Percentiles rank a stretch among this genome's conserved stretches.
These are phyloP conservation scores for Cadophora malorum DNA, from an alignment of 2,329 filamentous ascomycete genomes.

Conservation along the genomic window DNA sequence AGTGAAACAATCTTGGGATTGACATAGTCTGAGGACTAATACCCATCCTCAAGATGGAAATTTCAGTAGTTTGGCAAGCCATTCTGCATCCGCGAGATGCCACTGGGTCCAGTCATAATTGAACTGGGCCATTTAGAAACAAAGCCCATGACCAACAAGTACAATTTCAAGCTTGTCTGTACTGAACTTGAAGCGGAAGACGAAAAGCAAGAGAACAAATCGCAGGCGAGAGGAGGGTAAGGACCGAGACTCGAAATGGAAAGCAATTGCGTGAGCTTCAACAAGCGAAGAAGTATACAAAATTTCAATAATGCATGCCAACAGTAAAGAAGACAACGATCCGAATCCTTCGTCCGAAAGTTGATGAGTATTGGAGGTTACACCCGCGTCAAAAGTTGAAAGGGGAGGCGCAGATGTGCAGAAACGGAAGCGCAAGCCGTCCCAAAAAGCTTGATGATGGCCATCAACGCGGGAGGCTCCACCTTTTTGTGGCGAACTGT, in stretches of 20 bases:
- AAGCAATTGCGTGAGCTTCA: constrained; percentile 2
- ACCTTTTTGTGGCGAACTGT: background rate
- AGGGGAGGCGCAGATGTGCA: constrained; percentile 11
- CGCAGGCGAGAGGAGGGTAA: background rate
- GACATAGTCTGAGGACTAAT: background rate
- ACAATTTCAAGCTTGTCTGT: background rate
- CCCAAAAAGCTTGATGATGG: constrained; percentile 16
- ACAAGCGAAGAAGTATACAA: background rate
- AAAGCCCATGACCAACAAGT: background rate
- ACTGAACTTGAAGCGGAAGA: background rate
- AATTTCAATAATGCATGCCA: constrained; percentile 1
- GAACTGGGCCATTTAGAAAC: background rate
- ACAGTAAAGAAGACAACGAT: constrained; percentile 6
- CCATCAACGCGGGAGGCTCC: constrained; percentile 9
- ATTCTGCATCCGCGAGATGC: background rate
- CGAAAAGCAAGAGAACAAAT: background rate
- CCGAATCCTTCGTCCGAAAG: constrained; percentile 6
- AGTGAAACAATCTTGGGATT: background rate
- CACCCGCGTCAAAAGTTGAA: constrained; percentile 2
- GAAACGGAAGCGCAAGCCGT: background rate
- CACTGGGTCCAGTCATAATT: no score
- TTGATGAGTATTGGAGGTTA: constrained; percentile 1
- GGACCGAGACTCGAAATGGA: background rate
- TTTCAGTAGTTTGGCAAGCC: no score
- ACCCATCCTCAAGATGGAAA: background rate